Base-by-base conservation (phyloP, 768 basidiomycete species). In the Dacryopinax primogenitus region DNA sequence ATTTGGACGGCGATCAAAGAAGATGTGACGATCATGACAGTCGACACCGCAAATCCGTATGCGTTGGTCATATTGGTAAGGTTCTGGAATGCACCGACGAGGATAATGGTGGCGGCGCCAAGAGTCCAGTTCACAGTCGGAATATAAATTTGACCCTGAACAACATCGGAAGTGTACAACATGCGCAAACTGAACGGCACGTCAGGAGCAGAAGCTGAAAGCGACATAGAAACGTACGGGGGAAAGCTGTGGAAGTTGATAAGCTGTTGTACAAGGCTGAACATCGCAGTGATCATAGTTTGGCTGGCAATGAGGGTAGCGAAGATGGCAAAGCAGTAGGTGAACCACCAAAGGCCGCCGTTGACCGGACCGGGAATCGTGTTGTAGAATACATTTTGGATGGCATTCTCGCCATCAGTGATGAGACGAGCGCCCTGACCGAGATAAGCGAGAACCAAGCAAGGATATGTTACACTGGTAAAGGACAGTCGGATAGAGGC, bases 351-450 rank as follows among this genome's bases (percentile, higher is more conserved):
- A 3, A 87, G 73, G 0, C 76, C 74, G 0, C 84, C 83, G 64
- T 80, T 79, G 2, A 66, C 65, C 0, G 76, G 73, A 0, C 86
- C 86, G 0, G 86, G 86, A 51, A 88, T 87, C 1, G 83, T 78
- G 0, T 76, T 74, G 74, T 86, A 87, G 72, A 88, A 87, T 1
- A 86, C 73, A 67, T 85, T 84, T 0, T 68, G 13, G 2, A 87
- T 69, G 21, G 85, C 79, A 0, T 45, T 68, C 28, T 79, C 78
- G 3, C 82, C 81, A 65, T 84, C 78, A 1, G 68, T 64, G 66
- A 87, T 81, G 36, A 88, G 74, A 1, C 80, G 77, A 12, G 86
- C 83, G 15, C 86, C 86, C 73, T 88, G 86, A 1, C 86, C 87
- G 18, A 88, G 81, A 70, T 88, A 88, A 4, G 84, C 82, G 0